Evolutionary conservation across 1,284 basidiomycete genomes (phyloP), one percentile per base, ranked within the genome.

Genomic region (Boletus sp.): DNA sequence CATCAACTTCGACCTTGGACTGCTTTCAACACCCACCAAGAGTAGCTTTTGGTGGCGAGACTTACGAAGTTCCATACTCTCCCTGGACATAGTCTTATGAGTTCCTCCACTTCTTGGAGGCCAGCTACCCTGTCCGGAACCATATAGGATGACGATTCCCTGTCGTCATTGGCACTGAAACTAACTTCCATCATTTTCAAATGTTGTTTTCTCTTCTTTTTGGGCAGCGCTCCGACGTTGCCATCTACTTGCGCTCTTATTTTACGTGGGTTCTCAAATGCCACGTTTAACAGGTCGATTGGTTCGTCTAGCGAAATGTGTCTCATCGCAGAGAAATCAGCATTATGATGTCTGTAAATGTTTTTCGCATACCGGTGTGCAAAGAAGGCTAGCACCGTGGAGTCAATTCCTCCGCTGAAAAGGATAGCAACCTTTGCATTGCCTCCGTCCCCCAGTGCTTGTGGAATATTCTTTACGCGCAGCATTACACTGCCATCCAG

Each of bases 351-450:
- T 14, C n/a, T 26, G 14, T 23, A n/a, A 10, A 33, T 6, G 12
- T 37, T 3, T 35, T 26, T 23, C n/a, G 62, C 71, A 33, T 63
- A 88, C 85, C 72, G 74, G 59, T 94, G 80, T 0, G 91, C 86
- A 0, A 98, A 70, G 54, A 81, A 84, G 0, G 94, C 84, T 2
- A 98, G 60, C 20, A 92, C 74, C 0, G 94, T 87, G 14, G 88
- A 98, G 63, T 99, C 95, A 27, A 99, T 89, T 0, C 95, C 95
- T 20, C 95, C 95, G 17, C 94, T 97, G 67, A 99, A 99, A 5
- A 99, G 76, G 7, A 99, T 74, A 3, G 89, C 93, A 0, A 96
- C 74, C 48, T 83, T 78, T 0, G 89, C 77, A 39, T 72, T 62
- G 3, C 70, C 70, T 44, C 58, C 47, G 5, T 45, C 33, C 22